A percentile compares a stretch with the other conserved stretches of the same genome.
Evolutionary conservation across 129 eudicot genomes (phyloP).

Genomic region (Flaveria trinervia): DNA sequence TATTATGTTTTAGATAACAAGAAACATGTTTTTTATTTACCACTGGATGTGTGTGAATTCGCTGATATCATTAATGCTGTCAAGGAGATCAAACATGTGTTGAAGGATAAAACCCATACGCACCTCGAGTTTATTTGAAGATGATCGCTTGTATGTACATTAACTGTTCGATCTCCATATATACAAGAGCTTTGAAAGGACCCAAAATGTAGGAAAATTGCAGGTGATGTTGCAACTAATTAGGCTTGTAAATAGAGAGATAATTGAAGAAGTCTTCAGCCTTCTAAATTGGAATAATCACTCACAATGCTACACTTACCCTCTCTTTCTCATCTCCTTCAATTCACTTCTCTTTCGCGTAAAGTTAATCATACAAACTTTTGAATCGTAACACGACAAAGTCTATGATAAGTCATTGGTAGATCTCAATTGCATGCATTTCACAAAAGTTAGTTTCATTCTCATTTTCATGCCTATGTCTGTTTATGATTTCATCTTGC

Average conservation of each 20-base stretch:
- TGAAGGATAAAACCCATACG: background rate
- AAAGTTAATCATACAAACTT: constrained; percentile 14
- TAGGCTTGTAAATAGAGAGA: constrained; percentile 3
- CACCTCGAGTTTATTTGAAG: too few relatives aligned
- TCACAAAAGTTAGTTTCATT: background rate
- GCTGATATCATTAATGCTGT: too few relatives aligned
- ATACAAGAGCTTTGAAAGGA: constrained; percentile 3
- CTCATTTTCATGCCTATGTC: background rate
- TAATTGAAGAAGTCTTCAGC: constrained; percentile 20
- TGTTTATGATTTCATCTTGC: background rate
- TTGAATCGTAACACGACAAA: background rate
- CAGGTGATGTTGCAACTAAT: constrained; percentile 18
- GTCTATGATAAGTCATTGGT: background rate
- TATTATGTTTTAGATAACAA: too few relatives aligned
- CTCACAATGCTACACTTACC: background rate
- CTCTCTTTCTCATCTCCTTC: too few relatives aligned
- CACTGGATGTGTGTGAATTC: too few relatives aligned
- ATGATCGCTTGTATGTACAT: too few relatives aligned
- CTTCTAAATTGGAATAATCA: constrained; percentile 26
- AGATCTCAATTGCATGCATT: constrained; percentile 5
- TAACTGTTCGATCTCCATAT: too few relatives aligned
- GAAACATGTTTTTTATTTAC: too few relatives aligned
- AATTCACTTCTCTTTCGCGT: background rate
- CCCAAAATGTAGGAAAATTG: constrained; percentile 25
- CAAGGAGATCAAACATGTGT: too few relatives aligned